Base-by-base conservation (phyloP, 768 basidiomycete genomes). In the Hortiboletus flavorubellus region DNA sequence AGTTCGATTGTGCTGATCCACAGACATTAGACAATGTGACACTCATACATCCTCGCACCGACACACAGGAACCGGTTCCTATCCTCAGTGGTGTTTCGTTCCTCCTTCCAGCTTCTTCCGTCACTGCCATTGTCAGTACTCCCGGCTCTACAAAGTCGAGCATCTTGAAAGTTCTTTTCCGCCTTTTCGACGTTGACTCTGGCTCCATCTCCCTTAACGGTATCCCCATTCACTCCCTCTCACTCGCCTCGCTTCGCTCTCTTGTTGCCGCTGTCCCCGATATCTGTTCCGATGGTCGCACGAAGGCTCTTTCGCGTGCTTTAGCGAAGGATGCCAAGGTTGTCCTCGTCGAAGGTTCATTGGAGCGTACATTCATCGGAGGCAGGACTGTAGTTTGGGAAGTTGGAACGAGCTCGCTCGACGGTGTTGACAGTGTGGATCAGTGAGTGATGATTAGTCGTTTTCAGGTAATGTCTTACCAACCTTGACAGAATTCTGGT, bases 201-300 rank as follows among this genome's bases (percentile, higher is more conserved):
- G 80, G 88, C 14, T 76, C 86, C 39, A 93, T 96, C 60, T 72
- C 85, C 44, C 85, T 96, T 56, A 93, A 97, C 62, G 91, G 89
- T 5, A 80, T 89, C 64, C 91, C 97, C 63, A 89, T 98, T 51
- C 85, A 89, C 34, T 84, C 94, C 55, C 82, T 98, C 7, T 94
- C 93, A 0, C 91, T 95, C 66, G 73, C 78, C 33, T 89, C 86
- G 51, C 72, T 97, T 21, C 80, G 94, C 34, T 80, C 83, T 58
- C 81, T 89, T 0, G 91, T 98, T 56, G 93, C 93, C 16, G 90
- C 93, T 26, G 91, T 98, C 2, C 94, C 96, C 1, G 92, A 97
- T 66, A 91, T 93, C 61, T 79, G 23, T 35, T 21, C 60, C 8
- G 68, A 64, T 35, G 49, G 40, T 10, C 68, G 68, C n/a, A 26